phyloP scores from a whole-genome alignment of 1,139 yeast species.

The Scheffersomyces illinoinensis region DNA sequence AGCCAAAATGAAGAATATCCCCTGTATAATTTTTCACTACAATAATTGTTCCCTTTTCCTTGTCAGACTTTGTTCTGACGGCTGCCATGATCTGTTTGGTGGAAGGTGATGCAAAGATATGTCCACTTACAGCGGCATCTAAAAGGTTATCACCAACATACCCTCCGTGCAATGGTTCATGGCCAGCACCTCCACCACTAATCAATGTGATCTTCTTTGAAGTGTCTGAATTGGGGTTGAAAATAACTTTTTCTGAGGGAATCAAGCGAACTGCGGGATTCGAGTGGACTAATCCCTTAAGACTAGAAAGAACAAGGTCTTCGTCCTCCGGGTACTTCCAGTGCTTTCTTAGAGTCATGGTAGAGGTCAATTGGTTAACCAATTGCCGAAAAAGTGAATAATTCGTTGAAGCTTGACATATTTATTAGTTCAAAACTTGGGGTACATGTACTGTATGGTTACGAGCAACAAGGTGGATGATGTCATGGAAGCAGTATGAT shows the following conservation, averaged over 20 bases:
- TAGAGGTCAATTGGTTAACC: background rate
- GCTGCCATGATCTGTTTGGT: constrained; percentile 84
- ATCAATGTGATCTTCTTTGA: constrained; percentile 64
- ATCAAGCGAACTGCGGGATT: constrained; percentile 67
- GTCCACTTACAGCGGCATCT: constrained; percentile 88
- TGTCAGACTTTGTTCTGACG: constrained; percentile 57
- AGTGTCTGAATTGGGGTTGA: constrained; percentile 37
- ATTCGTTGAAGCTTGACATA: background rate
- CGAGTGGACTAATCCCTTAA: constrained; percentile 66
- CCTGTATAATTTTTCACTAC: constrained; percentile 93
- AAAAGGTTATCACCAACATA: constrained; percentile 81
- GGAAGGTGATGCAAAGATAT: constrained; percentile 88
- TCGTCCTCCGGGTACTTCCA: constrained; percentile 48
- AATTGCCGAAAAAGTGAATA: background rate
- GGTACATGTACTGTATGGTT: background rate
- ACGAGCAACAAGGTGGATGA: background rate
- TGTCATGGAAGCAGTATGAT: too few species aligned
- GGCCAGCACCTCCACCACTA: constrained; percentile 96
- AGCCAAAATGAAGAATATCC: constrained; percentile 87
- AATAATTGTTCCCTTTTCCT: constrained; percentile 64
- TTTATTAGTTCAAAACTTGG: background rate
- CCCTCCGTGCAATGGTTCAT: constrained; percentile 92
- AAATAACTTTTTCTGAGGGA: constrained; percentile 69
- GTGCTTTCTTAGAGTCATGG: constrained; percentile 38
- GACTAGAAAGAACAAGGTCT: constrained; percentile 65